phyloP scores from a whole-genome alignment of 129 eudicot genomes.

The Helianthus tuberosus region DNA sequence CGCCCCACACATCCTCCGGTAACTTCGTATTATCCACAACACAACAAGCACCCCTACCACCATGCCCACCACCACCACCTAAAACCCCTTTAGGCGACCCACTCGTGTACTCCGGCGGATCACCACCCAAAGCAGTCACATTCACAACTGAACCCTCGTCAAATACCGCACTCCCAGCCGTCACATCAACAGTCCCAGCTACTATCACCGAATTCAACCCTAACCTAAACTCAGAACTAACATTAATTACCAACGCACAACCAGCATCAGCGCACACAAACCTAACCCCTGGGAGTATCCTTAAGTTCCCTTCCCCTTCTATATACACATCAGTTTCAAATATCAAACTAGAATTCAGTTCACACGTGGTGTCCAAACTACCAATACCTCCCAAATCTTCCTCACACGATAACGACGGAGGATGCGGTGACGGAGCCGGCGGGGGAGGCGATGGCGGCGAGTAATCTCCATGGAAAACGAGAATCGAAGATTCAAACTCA shows the following conservation, averaged over 20 bases:
- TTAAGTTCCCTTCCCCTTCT: constrained; percentile 59
- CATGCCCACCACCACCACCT: constrained; percentile 91
- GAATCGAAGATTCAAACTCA: constrained; percentile 29
- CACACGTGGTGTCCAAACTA: constrained; percentile 63
- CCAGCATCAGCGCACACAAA: constrained; percentile 55
- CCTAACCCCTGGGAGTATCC: constrained; percentile 49
- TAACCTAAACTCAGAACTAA: constrained; percentile 59
- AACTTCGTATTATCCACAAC: constrained; percentile 76
- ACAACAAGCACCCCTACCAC: constrained; percentile 96
- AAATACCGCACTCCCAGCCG: constrained; percentile 47
- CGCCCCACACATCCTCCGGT: constrained; percentile 95
- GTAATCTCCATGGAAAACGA: constrained; percentile 69
- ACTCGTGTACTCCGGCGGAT: constrained; percentile 60
- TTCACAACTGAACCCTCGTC: constrained; percentile 59
- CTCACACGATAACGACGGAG: constrained; percentile 63
- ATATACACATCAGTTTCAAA: constrained; percentile 54
- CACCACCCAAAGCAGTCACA: constrained; percentile 67
- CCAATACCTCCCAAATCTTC: constrained; percentile 71
- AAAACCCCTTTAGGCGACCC: constrained; percentile 65
- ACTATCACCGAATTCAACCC: constrained; percentile 44
- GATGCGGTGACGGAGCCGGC: constrained; percentile 66
- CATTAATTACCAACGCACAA: constrained; percentile 53
- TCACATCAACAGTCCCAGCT: constrained; percentile 53
- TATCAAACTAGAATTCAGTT: constrained; percentile 58
- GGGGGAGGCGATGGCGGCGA: constrained; percentile 86